phyloP scores from a whole-genome alignment of 192 early-diverging fungal species.

The Podila epicladia region DNA sequence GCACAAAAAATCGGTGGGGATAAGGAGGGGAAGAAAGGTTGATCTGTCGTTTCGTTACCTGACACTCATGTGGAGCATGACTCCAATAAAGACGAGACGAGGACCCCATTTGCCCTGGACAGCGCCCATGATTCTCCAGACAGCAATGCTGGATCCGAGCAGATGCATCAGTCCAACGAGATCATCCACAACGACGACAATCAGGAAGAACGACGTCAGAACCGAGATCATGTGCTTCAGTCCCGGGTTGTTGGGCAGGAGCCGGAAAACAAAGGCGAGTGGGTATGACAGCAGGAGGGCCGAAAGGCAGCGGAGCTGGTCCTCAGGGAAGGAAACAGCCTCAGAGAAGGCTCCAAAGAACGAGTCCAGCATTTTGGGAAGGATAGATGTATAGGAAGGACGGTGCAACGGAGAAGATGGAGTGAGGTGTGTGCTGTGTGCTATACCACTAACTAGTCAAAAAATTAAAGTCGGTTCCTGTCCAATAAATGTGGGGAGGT shows the following conservation, averaged over 20 bases:
- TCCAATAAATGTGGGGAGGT: not conserved
- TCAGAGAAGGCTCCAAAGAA: conserved; percentile 44
- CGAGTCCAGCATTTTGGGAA: conserved; percentile 26
- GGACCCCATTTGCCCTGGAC: conserved; percentile 60
- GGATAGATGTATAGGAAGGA: not conserved
- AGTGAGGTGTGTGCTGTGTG: not conserved
- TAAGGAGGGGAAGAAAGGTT: not conserved
- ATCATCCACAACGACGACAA: conserved; percentile 65
- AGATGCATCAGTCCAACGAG: conserved; percentile 68
- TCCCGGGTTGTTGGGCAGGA: conserved; percentile 57
- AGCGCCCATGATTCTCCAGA: conserved; percentile 62
- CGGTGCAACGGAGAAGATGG: not conserved
- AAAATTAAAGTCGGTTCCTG: not conserved
- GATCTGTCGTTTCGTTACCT: conserved; percentile 27
- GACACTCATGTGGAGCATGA: conserved; percentile 74
- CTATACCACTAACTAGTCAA: not conserved
- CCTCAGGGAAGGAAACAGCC: conserved; percentile 51
- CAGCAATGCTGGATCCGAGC: conserved; percentile 54
- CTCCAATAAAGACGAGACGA: conserved; percentile 64
- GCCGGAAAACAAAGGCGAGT: conserved; percentile 63
- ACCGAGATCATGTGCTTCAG: conserved; percentile 70
- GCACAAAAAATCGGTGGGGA: too few species aligned
- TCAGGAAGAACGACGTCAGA: conserved; percentile 58
- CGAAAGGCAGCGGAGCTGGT: conserved; percentile 67
- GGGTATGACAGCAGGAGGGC: conserved; percentile 67